phyloP scores from a whole-genome alignment of 2,329 filamentous ascomycete genomes.

The Neospermospora avenae region DNA sequence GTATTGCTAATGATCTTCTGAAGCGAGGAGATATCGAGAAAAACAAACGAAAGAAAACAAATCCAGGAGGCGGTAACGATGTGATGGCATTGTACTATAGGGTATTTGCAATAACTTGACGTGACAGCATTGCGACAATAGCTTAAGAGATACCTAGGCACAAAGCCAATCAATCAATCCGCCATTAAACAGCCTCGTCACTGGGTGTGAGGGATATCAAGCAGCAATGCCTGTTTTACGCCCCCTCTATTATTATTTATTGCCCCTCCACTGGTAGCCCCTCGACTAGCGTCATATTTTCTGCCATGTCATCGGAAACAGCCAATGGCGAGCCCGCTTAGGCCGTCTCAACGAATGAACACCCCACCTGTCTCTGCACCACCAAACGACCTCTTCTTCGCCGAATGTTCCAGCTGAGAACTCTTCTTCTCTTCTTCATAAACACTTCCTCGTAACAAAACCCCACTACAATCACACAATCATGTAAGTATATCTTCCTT shows the following conservation, averaged over 20 bases:
- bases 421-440: not conserved
- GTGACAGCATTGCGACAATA: too few species aligned
- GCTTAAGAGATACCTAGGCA: not conserved
- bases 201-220: constrained; percentile 43
- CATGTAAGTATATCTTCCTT: constrained; percentile 21
- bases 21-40: constrained; percentile 1
- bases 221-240: not conserved
- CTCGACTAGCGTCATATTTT: constrained; percentile 8
- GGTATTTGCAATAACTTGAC: not conserved
- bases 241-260: not conserved
- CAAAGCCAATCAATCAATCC: constrained; percentile 2
- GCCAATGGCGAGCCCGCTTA: not conserved
- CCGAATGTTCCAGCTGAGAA: constrained; percentile 12
- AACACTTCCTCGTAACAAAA: not conserved
- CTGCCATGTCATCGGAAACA: constrained; percentile 8
- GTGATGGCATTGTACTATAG: not conserved
- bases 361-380: constrained; percentile 15
- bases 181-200: constrained; percentile 33
- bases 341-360: constrained; percentile 15
- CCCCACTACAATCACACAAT: constrained; percentile 1
- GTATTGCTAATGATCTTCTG: constrained; percentile 25
- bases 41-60: not conserved
- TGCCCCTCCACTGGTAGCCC: constrained; percentile 3
- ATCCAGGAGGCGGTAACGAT: constrained; percentile 1
- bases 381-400: not conserved